Base-by-base conservation (phyloP, 2,329 filamentous ascomycete genomes). In the Colletotrichum horii region DNA sequence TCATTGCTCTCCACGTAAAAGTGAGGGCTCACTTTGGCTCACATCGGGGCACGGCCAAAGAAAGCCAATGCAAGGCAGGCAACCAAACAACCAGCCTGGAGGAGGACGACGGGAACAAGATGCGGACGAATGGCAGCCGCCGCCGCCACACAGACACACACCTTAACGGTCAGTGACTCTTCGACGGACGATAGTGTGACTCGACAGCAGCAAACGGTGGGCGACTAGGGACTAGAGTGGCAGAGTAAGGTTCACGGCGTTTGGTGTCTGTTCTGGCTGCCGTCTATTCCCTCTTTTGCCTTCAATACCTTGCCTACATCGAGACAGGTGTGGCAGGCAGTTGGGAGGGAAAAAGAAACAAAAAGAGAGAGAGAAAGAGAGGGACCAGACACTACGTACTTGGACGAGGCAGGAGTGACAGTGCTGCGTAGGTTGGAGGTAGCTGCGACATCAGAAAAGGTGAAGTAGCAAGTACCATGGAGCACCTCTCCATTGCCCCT, bases 111-210 rank as follows among this genome's bases (percentile, higher is more conserved):
- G 66, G 43, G 32, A 36, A 65, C 55, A 56, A 36, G 22, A 43
- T 32, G 34, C 43, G 73, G 64, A 60, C 73, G 61, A 75, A 68
- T 75, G 64, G 60, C 36, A 62, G 67, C 36, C 68, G 43, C 62
- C 56, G 67, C 36, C 68, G 43, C 62, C 56, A 73, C 73, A 75
- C 64, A 65, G 64, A 75, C 70, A 64, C 73, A 75, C 73, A 75
- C 73, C 70, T 52, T 43, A 66, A 64, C 70, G 64, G 73, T 32
- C 70, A 60, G 28, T 73, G 70, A 75, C 73, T 75, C 67, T 60
- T 43, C 34, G 14, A 32, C 24, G 55, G 36, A 22, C 12, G 32
- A 30, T 48, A 30, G 38, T 75, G 56, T 75, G 72, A 75, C 73
- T 73, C 73, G 61, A 67, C 69, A 38, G 68, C 62, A 32, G 58